These are phyloP conservation scores for Aspergillus phoenicis DNA, from an alignment of 2,329 filamentous ascomycete species.

Conservation along the genomic window DNA sequence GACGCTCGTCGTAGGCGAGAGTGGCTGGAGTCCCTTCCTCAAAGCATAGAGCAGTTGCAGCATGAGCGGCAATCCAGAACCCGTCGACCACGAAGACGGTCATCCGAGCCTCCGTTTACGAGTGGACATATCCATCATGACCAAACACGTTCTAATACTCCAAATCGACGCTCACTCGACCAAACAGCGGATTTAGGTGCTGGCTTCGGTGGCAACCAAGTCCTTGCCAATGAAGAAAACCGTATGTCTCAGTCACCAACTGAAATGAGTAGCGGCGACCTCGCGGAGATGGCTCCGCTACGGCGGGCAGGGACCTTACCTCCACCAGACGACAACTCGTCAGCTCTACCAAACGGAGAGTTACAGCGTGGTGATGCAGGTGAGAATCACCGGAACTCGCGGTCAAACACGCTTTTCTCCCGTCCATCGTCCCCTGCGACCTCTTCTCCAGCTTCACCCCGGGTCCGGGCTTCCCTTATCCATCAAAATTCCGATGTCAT, in stretches of 20 bases:
- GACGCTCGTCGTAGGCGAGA: constrained; percentile 25
- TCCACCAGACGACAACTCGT: constrained; percentile 14
- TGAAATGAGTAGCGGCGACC: constrained; percentile 38
- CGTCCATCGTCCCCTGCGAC: constrained; percentile 43
- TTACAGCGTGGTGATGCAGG: constrained; percentile 12
- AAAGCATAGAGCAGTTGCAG: constrained; percentile 36
- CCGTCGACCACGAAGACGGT: constrained; percentile 17
- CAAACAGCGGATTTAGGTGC: constrained; percentile 21
- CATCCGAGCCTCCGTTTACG: constrained; percentile 16
- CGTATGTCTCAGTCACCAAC: constrained; percentile 44
- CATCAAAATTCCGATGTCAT: constrained; percentile 48
- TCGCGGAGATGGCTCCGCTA: constrained; percentile 31
- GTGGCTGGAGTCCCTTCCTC: constrained; percentile 32
- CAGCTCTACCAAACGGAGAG: constrained; percentile 13
- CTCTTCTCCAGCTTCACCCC: constrained; percentile 46
- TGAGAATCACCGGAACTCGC: constrained; percentile 33
- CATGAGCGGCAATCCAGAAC: constrained; percentile 29
- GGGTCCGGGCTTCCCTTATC: constrained; percentile 46
- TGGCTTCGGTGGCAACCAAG: constrained; percentile 23
- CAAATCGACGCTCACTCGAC: constrained; percentile 16
- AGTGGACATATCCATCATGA: constrained; percentile 22
- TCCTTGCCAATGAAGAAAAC: constrained; percentile 37
- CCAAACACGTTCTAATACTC: constrained; percentile 16
- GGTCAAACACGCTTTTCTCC: constrained; percentile 45
- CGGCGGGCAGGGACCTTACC: constrained; percentile 26